Evolutionary conservation across 1,139 yeast genomes (phyloP).

Genomic region (Arxiozyma bovina): DNA sequence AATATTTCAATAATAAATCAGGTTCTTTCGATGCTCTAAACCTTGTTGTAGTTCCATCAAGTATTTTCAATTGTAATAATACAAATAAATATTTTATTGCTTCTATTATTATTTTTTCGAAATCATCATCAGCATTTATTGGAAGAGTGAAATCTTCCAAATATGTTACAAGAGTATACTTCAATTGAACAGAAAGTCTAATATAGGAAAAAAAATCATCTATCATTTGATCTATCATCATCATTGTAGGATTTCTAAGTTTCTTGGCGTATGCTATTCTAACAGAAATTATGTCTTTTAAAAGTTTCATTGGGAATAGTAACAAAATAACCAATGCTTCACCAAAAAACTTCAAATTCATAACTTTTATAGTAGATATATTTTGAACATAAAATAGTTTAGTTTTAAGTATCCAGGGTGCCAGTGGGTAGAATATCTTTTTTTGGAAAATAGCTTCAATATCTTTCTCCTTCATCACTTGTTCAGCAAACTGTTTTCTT

Average conservation of each 20-base stretch:
- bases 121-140: slow-evolving; percentile 57
- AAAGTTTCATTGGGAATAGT: slow-evolving; percentile 72
- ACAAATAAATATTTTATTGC: slow-evolving; percentile 68
- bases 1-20: slow-evolving; percentile 73
- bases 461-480: slow-evolving; percentile 78
- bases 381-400: slow-evolving; percentile 60
- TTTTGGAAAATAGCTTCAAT: slow-evolving; percentile 57
- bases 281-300: slow-evolving; percentile 70
- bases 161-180: slow-evolving; percentile 62
- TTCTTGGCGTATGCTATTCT: slow-evolving; percentile 73
- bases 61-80: slow-evolving; percentile 62
- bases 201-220: slow-evolving; percentile 77
- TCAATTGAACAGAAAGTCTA: slow-evolving; percentile 65
- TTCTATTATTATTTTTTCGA: slow-evolving; percentile 63
- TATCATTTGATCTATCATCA: slow-evolving; percentile 93
- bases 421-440: slow-evolving; percentile 34
- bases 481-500: slow-evolving; percentile 70
- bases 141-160: slow-evolving; percentile 71
- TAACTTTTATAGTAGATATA: slow-evolving; percentile 52
- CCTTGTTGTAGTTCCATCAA: slow-evolving; percentile 65
- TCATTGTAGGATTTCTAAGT: slow-evolving; percentile 77
- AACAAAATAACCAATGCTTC: slow-evolving; percentile 54
- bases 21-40: slow-evolving; percentile 88
- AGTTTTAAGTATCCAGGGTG: slow-evolving; percentile 60
- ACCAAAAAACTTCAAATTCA: slow-evolving; percentile 70